Base-by-base conservation (phyloP, 495 filamentous ascomycete genomes). In the Platismatia glauca region DNA sequence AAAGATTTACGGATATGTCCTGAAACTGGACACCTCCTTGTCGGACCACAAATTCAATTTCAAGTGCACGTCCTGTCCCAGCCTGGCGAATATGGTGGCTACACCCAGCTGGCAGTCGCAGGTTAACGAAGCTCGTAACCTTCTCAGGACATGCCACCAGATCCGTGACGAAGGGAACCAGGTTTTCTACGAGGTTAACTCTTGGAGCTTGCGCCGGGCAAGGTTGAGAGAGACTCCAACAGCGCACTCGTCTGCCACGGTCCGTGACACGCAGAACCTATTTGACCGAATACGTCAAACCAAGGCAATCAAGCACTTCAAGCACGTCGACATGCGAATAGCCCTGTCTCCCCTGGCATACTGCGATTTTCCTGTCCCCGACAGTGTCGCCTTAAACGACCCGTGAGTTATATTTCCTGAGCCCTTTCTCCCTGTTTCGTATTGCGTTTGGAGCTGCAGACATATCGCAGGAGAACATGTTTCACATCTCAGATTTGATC, bases 251-350 rank as follows among this genome's bases (percentile, higher is more conserved):
- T 24, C 13, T 7, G n/a, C 38, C 29, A n/a, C 22, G 9, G 6
- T 22, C 7, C 0, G 11, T 2, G 50, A 62, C 27, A 44, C 50
- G 15, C 38, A 41, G 35, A 18, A 12, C 4, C 16, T 62, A 22
- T 22, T 39, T 29, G 27, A 31, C 8, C 29, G 20, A 22, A 18
- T 53, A 7, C 16, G 37, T 29, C 52, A 61, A 8, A 55, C 13
- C 16, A 24, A 39, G 27, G 20, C 33, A 41, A 56, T 20, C 52
- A 62, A 41, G 37, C 27, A 43, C 52, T 56, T 62, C 38, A 56
- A 33, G 46, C 60, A 62, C 38, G 24, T 62, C 52, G 44, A 39
- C 16, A 62, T 62, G 60, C 37, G 27, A 27, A 56, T 62, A 22
- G 20, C 11, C 13, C 29, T 62, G 3, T 20, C 52, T 15, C 60